Base-by-base conservation (phyloP, 805 yeast genomes). In the Pichia occidentalis region DNA sequence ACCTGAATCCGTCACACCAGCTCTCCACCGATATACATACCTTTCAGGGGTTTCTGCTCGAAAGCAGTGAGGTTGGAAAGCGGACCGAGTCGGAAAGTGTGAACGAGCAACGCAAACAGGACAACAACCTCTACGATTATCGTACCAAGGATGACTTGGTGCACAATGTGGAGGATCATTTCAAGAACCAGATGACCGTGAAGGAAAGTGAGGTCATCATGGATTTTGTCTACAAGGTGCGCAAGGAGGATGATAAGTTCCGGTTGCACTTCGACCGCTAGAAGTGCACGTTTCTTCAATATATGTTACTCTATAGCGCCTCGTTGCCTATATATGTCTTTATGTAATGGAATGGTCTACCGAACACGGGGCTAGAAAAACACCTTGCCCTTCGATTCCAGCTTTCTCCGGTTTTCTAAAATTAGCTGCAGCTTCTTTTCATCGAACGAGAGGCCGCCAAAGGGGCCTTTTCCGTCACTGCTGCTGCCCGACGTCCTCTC, bases 141-240 rank as follows among this genome's bases (percentile, higher is more conserved):
- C 45, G 63, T 27, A 54, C 52, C 9, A 36, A 41, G 24, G 54
- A 57, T 30, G 59, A 53, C 31, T 40, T 59, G 20, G 46, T 56
- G 19, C 40, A 42, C 24, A 54, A 48, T 17, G 61, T 57, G 7
- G 61, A 59, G 34, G 55, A 70, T 39, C 97, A 90, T 58, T 85
- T 88, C 49, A 50, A 69, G 46, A 65, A 57, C 24, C 58, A 53
- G 36, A 43, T 65, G 19, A 69, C 73, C 10, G 76, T 77, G 4
- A 77, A 84, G 49, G 98, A 90, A 53, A 77, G 80, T 41, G 97
- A 90, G 50, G 77, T 83, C 23, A 77, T 90, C 27, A 85, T 95
- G 25, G 87, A 84, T 51, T 92, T 90, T 56, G 67, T 92, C 39
- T 92, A 90, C 63, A 80, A 84, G 51, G 87, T 85, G 37, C 77